Evolutionary conservation across 768 basidiomycete genomes (phyloP), one percentile per base, ranked within the genome.

Genomic region (Mycena floridula): DNA sequence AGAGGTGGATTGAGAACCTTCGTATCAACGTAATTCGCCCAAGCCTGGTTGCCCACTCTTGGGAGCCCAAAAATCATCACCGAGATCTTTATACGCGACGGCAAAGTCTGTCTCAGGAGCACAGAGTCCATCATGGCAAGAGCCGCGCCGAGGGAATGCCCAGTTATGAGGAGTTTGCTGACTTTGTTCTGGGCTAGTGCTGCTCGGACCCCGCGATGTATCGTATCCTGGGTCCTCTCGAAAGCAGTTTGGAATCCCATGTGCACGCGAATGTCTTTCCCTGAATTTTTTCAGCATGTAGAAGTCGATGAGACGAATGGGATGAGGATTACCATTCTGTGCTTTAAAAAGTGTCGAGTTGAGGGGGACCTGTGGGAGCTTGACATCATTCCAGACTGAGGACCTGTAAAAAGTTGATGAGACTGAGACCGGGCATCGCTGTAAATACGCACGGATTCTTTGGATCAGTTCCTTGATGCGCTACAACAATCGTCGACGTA

Each of bases 381-480:
- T 3, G 2, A 40, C 16, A 25, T 40, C 39, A 24, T 16, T 25
- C 5, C n/a, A 23, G 3, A 40, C 27, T 2, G 39, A 40, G 7
- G 20, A n/a, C n/a, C n/a, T n/a, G n/a, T n/a, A n/a, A n/a, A n/a
- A n/a, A n/a, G n/a, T n/a, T n/a, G n/a, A n/a, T n/a, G n/a, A n/a
- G n/a, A n/a, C n/a, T n/a, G n/a, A n/a, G n/a, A n/a, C n/a, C n/a
- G n/a, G n/a, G n/a, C n/a, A n/a, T n/a, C n/a, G n/a, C n/a, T n/a
- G n/a, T n/a, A n/a, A n/a, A n/a, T n/a, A n/a, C n/a, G n/a, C n/a
- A 8, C 47, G 50, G 25, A 38, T 54, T 55, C 16, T 41, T 24
- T 28, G 50, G 27, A 26, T 59, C 44, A 11, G 60, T 63, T 16
- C 60, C 61, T 37, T 60, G 50, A 39, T 63, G 60, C 8, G 59